Evolutionary conservation across 1,284 basidiomycete genomes (phyloP).

Genomic region (Pisolithus thermaeus): DNA sequence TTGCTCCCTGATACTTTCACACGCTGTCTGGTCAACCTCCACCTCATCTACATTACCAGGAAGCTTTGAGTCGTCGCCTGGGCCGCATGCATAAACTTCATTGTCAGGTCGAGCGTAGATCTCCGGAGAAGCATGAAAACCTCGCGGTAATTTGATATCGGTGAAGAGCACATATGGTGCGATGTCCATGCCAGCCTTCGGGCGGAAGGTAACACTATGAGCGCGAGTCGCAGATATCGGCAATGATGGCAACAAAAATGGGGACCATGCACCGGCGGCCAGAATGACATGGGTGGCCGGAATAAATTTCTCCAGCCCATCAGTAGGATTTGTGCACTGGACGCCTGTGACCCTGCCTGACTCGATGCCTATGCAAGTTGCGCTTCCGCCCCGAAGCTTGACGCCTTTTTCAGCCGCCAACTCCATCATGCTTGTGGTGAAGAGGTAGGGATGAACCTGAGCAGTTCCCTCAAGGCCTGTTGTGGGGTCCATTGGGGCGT

Average conservation of each 20-base stretch:
- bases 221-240: constrained; percentile 58
- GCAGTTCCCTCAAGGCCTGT: constrained; percentile 59
- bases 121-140: constrained; percentile 44
- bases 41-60: constrained; percentile 62
- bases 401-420: constrained; percentile 55
- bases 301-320: constrained; percentile 31
- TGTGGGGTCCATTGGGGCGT: constrained; percentile 44
- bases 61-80: constrained; percentile 54
- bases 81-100: constrained; percentile 66
- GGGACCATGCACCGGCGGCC: constrained; percentile 86
- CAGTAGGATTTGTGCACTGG: constrained; percentile 38
- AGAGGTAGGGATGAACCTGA: constrained; percentile 77
- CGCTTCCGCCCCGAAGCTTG: constrained; percentile 40
- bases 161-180: constrained; percentile 65
- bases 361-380: constrained; percentile 35
- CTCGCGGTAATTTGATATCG: constrained; percentile 40
- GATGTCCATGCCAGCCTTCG: constrained; percentile 37
- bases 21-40: constrained; percentile 44
- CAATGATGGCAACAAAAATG: constrained; percentile 43
- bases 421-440: constrained; percentile 74
- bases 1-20: constrained; percentile 47
- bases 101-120: constrained; percentile 66
- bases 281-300: constrained; percentile 66
- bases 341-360: constrained; percentile 47
- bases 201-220: constrained; percentile 61